Base-by-base conservation (phyloP, 148 eudicot genomes). In the Fagopyrum esculentum region DNA sequence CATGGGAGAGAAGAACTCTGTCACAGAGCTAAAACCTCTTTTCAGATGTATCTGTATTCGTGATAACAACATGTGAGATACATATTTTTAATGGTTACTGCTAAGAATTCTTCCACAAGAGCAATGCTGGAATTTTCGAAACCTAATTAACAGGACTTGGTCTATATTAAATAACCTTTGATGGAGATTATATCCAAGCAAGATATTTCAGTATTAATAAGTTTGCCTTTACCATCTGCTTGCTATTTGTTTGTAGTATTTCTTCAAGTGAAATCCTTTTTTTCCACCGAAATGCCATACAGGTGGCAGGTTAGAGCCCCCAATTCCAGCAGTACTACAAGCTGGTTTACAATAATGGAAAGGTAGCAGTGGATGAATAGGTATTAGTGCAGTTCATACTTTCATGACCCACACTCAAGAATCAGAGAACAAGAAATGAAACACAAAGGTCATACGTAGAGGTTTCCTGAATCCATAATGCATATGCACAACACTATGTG, bases 1-100 rank as follows among this genome's bases (percentile, higher is more conserved):
- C 83, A 89, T 92, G 6, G 99, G 97, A 68, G 97, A 90, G 75
- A 88, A 96, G 84, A 92, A 96, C 80, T 96, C 99, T 0, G 94
- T 92, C 72, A 96, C 99, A 45, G 99, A 96, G 93, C 88, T 74
- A 96, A 59, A 77, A 96, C 93, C 75, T 92, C 93, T 79, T 92
- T 92, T 47, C 94, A 96, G 47, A 87, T 68, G 68, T 92, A 88
- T 74, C 80, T 89, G 84, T 96, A 96, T 74, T 92, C 99, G 98
- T 96, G 54, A 29, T 29, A 63, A 63, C 19, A 66, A 15, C 46
- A 66, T 35, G 12, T 66, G 46, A 66, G 71, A 66, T 61, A 43
- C 22, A 66, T 35, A 43, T 40, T 17, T 66, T 66, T 12, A 35
- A 13, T 12, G 47, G 9, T 16, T 63, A 63, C n/a, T 43, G 40